Evolutionary conservation across 192 early-diverging fungal genomes (phyloP).

Genomic region (Glomus cerebriforme): DNA sequence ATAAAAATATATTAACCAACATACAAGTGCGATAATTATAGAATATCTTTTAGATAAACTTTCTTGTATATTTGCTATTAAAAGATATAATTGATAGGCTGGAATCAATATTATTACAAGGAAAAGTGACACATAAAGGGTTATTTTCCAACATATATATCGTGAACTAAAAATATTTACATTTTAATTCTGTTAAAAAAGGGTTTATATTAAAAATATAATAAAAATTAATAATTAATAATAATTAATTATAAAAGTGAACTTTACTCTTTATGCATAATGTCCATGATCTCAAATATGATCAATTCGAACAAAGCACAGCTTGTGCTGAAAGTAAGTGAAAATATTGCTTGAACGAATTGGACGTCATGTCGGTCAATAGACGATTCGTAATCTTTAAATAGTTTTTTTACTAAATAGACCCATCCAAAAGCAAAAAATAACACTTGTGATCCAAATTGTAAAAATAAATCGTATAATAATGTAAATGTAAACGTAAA

Average conservation of each 20-base stretch:
- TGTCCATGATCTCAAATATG: conserved; percentile 76
- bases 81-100: conserved; percentile 70
- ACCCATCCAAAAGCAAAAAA: conserved; percentile 75
- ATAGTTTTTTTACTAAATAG: conserved; percentile 68
- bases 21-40: conserved; percentile 31
- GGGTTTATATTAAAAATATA: neutral
- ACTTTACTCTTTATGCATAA: conserved; percentile 61
- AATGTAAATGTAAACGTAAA: conserved; percentile 34
- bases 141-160: conserved; percentile 76
- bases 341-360: conserved; percentile 69
- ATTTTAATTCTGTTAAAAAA: neutral
- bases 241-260: neutral
- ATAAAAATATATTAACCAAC: conserved; percentile 54
- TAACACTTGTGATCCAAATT: conserved; percentile 61
- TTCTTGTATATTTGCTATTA: conserved; percentile 50
- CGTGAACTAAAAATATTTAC: conserved; percentile 51
- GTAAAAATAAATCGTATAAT: conserved; percentile 53
- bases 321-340: conserved; percentile 74
- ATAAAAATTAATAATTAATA: neutral
- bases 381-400: conserved; percentile 67
- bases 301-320: conserved; percentile 82
- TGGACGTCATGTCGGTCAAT: conserved; percentile 42
- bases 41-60: conserved; percentile 34
- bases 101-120: conserved; percentile 75
- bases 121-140: conserved; percentile 65